Evolutionary conservation across 75 land plant genomes (phyloP), one percentile per base, ranked within the genome.

Genomic region (Cupressus sempervirens): DNA sequence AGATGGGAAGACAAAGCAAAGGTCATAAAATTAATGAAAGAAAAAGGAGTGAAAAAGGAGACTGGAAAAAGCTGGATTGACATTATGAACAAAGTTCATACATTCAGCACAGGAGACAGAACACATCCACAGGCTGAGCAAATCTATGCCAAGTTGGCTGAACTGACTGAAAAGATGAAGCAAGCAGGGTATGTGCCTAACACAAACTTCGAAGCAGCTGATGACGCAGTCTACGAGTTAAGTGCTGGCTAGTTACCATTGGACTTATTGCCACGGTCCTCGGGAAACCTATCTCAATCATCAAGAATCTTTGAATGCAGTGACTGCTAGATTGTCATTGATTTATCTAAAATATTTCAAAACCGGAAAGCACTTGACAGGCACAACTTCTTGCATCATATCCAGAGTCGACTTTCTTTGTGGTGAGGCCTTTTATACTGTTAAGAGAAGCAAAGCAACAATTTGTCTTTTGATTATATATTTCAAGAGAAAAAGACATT

Each of bases 61-160:
- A 16, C 73, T 2, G 85, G 85, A 7, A 38, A 73, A 65, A 84
- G 75, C 80, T 84, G 85, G 85, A 62, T 84, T 72, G 85, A 84
- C 11, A 73, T 84, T 29, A 70, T 76, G 70, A 84, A 84, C 40
- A 73, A 76, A 73, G 50, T 84, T 30, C 83, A 84, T 76, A 45
- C 86, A 75, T 79, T 79, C 81, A 79, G 81, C 81, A 79, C 81
- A 62, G 84, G 16, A 81, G 53, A 85, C 76, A 50, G 14, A 80
- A 52, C 86, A 18, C 86, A 86, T 67, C 87, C 84, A 43, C 15
- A 86, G 53, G 40, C 68, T 20, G 84, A 84, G 72, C 34, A 86
- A 36, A 86, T 84, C 85, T 86, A 84, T 82, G 87, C 87, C 13
- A 70, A 86, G 70, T 46, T 86, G 84, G 70, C 41, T 13, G 67